phyloP scores from a whole-genome alignment of 163 green algal species.

The Chlamydomonas reinhardtii region DNA sequence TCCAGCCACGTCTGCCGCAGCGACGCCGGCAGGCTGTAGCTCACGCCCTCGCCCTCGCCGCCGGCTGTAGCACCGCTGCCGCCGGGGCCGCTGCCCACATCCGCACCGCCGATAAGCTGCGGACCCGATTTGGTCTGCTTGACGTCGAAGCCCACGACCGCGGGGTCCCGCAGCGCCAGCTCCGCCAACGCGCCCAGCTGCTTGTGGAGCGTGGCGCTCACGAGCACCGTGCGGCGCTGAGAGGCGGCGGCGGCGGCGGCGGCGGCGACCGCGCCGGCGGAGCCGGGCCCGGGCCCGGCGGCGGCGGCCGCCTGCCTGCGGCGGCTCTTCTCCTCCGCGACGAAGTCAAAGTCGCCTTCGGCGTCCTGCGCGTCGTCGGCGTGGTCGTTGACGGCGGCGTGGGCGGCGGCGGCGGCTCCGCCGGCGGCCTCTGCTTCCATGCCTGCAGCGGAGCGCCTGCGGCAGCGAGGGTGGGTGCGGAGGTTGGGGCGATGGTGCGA shows the following conservation, averaged over 20 bases:
- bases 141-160: slow-evolving; percentile 76
- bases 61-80: neutral
- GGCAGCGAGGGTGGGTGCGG: too few species aligned
- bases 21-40: slow-evolving; percentile 80
- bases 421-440: too few species aligned
- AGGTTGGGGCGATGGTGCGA: too few species aligned
- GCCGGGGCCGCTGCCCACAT: neutral
- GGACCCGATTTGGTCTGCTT: neutral
- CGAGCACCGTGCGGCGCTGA: slow-evolving; percentile 60
- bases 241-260: slow-evolving; percentile 63
- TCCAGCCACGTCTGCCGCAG: slow-evolving; percentile 85
- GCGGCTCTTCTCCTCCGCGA: neutral
- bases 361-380: neutral
- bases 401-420: too few species aligned
- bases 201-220: slow-evolving; percentile 85
- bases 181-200: slow-evolving; percentile 76
- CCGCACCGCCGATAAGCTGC: neutral
- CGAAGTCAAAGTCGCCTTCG: neutral
- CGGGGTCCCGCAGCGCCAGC: slow-evolving; percentile 78
- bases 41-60: neutral
- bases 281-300: neutral
- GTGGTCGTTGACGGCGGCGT: neutral
- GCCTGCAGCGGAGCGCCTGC: too few species aligned
- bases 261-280: slow-evolving; percentile 15
- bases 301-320: slow-evolving; percentile 21